Evolutionary conservation across 225 moss, liverwort and hornwort genomes (phyloP).

Genomic region (Straminergon stramineum): DNA sequence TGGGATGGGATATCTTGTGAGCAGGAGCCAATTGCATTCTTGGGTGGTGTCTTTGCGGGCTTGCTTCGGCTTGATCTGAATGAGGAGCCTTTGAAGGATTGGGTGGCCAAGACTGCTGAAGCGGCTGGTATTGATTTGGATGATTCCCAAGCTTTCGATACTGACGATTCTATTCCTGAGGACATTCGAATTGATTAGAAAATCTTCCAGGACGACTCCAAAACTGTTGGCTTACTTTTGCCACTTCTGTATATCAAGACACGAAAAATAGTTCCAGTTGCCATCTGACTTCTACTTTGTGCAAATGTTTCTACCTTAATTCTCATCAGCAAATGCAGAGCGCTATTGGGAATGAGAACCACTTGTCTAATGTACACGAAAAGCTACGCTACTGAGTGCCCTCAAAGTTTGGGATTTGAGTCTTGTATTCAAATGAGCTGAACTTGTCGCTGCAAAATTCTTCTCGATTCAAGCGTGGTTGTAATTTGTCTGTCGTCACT

Average conservation of each 20-base stretch:
- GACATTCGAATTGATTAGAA: slow-evolving; percentile 77
- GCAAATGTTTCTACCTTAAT: neutral
- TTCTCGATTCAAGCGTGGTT: neutral
- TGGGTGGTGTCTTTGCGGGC: slow-evolving; percentile 90
- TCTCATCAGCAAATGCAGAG: neutral
- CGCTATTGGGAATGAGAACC: neutral
- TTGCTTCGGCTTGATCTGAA: slow-evolving; percentile 84
- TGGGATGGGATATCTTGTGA: neutral
- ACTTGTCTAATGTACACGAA: neutral
- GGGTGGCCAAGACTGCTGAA: slow-evolving; percentile 90
- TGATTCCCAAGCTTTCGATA: slow-evolving; percentile 26
- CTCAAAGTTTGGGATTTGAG: neutral
- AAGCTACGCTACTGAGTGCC: neutral
- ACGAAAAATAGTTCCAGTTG: neutral
- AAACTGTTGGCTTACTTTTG: neutral
- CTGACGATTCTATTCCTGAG: slow-evolving; percentile 55
- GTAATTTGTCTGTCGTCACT: neutral
- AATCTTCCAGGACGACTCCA: neutral
- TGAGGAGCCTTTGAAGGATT: slow-evolving; percentile 85
- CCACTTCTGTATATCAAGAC: neutral
- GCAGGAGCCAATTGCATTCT: slow-evolving; percentile 91
- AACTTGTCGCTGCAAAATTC: neutral
- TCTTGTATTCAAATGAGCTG: neutral
- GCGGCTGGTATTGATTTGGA: slow-evolving; percentile 66
- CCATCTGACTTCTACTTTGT: neutral